phyloP scores from a whole-genome alignment of 192 early-diverging fungal species.

The Jimgerdemannia lactiflua region DNA sequence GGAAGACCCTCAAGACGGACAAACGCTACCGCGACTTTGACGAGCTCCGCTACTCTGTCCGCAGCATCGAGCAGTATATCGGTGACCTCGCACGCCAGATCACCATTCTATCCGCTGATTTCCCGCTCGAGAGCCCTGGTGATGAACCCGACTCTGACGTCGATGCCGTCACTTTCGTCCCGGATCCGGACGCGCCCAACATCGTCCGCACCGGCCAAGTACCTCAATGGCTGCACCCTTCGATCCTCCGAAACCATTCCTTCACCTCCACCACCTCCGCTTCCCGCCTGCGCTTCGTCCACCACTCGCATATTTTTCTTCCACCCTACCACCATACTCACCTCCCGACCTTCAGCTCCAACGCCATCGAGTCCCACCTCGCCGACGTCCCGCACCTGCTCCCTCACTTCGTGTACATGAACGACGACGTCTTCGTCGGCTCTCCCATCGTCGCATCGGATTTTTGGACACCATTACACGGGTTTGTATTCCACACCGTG shows the following conservation, averaged over 20 bases:
- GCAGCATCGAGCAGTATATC: constrained; percentile 25
- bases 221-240: constrained; percentile 27
- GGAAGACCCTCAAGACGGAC: constrained; percentile 1
- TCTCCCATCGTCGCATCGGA: constrained; percentile 7
- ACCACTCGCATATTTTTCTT: constrained; percentile 28
- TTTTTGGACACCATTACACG: constrained; percentile 35
- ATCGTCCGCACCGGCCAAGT: constrained; percentile 8
- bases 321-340: not conserved
- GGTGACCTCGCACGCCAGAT: constrained; percentile 21
- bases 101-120: constrained; percentile 24
- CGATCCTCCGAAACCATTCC: not conserved
- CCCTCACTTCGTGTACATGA: constrained; percentile 33
- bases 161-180: not conserved
- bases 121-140: not conserved
- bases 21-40: constrained; percentile 36
- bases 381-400: constrained; percentile 12
- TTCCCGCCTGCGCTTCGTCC: constrained; percentile 4
- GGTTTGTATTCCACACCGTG: constrained; percentile 33
- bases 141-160: not conserved
- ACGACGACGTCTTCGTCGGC: constrained; percentile 38
- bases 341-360: constrained; percentile 37
- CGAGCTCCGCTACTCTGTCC: constrained; percentile 37
- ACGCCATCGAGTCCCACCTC: constrained; percentile 36
- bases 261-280: not conserved
- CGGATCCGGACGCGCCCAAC: not conserved